A percentile compares a stretch with the other conserved stretches of the same genome.
These are phyloP conservation scores for Inonotus hispidus DNA, from an alignment of 1,284 basidiomycete genomes.

Conservation along the genomic window DNA sequence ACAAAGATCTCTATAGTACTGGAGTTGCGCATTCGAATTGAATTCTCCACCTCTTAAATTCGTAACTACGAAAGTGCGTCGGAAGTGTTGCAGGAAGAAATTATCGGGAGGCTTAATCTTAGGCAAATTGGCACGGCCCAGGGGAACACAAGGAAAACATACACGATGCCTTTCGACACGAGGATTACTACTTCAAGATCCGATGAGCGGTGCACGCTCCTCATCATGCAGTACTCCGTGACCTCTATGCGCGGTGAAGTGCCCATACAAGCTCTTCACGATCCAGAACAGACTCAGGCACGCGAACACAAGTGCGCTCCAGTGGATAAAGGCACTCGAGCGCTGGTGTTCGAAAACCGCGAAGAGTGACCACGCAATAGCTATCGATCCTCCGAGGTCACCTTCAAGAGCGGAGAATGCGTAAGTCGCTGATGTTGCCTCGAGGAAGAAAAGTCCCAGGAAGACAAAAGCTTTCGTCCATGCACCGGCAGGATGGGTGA, in stretches of 20 bases:
- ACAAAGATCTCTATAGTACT: not conserved
- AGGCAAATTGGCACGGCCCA: too few species aligned
- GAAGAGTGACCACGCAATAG: constrained; percentile 79
- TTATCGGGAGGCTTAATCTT: too few species aligned
- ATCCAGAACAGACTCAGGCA: constrained; percentile 84
- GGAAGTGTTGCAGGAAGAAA: too few species aligned
- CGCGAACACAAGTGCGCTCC: constrained; percentile 83
- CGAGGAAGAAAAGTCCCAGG: constrained; percentile 90
- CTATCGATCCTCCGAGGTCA: constrained; percentile 84
- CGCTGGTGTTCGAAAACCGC: constrained; percentile 77
- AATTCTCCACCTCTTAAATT: not conserved
- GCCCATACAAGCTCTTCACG: constrained; percentile 61
- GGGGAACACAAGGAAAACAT: too few species aligned
- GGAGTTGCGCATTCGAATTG: not conserved
- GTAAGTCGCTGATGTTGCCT: constrained; percentile 87
- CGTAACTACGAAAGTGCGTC: too few species aligned
- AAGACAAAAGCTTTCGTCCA: constrained; percentile 95
- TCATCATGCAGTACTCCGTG: constrained; percentile 68
- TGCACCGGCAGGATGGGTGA: constrained; percentile 62
- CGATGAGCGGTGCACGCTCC: constrained; percentile 77
- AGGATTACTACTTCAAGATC: not conserved
- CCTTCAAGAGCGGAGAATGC: constrained; percentile 87
- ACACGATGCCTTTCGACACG: too few species aligned
- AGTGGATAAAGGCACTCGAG: constrained; percentile 75
- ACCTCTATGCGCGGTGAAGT: constrained; percentile 37